Conservation (phyloP, 164 flowering plant species). For the Nymphaea colorata region DNA sequence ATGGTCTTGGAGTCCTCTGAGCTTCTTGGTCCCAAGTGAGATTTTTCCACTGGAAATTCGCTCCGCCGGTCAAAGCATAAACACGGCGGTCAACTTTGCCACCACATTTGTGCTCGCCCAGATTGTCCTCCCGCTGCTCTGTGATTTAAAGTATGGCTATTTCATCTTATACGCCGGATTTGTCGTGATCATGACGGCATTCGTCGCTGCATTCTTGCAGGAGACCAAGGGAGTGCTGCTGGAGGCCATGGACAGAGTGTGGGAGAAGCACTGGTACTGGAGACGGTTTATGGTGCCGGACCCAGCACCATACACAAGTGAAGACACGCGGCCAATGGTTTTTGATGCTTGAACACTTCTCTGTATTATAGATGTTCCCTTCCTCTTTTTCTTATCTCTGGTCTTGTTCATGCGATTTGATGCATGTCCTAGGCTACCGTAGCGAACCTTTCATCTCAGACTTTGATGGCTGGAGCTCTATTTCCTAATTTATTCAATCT, state of each 20-base stretch:
- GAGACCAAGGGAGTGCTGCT: slow-evolving; percentile 62
- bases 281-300: slow-evolving; percentile 12
- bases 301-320: background rate
- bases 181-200: slow-evolving; percentile 39
- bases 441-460: no score
- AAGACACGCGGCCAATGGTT: background rate
- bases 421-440: no score
- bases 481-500: no score
- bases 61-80: slow-evolving; percentile 50
- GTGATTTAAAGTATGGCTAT: slow-evolving; percentile 47
- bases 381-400: background rate
- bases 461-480: no score
- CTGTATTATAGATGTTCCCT: background rate
- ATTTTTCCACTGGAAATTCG: slow-evolving; percentile 61
- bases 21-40: slow-evolving; percentile 70
- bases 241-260: slow-evolving; percentile 45
- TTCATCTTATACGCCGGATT: slow-evolving; percentile 60
- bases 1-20: slow-evolving; percentile 82
- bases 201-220: slow-evolving; percentile 38
- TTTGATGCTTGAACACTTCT: background rate
- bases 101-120: slow-evolving; percentile 49
- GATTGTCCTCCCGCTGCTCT: slow-evolving; percentile 49
- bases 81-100: slow-evolving; percentile 46
- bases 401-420: slow-evolving; percentile 1
- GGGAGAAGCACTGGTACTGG: slow-evolving; percentile 78